A percentile compares a stretch with the other conserved stretches of the same genome.
phyloP scores from a whole-genome alignment of 2,329 filamentous ascomycete species.

The Colletotrichum simmondsii region DNA sequence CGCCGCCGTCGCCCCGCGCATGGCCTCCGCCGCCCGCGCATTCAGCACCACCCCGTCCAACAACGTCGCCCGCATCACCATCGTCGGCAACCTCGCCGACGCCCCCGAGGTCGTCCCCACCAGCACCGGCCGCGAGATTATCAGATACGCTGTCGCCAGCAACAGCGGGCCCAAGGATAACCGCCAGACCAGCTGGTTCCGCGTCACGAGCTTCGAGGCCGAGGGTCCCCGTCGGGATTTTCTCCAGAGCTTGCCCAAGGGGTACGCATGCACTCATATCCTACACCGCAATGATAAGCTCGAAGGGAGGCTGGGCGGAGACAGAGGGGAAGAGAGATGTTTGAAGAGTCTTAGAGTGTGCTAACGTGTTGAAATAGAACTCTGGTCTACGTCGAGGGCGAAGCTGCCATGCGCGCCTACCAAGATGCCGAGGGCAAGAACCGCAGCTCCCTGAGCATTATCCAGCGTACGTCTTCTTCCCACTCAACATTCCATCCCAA shows the following conservation, averaged over 20 bases:
- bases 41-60: constrained; percentile 80
- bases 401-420: constrained; percentile 75
- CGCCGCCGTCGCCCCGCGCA: constrained; percentile 58
- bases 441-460: constrained; percentile 72
- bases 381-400: constrained; percentile 85
- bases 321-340: neutral
- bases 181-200: constrained; percentile 87
- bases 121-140: constrained; percentile 75
- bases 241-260: constrained; percentile 81
- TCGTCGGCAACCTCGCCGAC: constrained; percentile 86
- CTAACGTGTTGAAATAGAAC: constrained; percentile 48
- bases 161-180: constrained; percentile 75
- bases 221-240: constrained; percentile 78
- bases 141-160: constrained; percentile 82
- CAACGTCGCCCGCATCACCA: constrained; percentile 80
- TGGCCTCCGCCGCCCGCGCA: constrained; percentile 64
- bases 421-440: constrained; percentile 78
- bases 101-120: constrained; percentile 81
- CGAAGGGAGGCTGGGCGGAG: neutral
- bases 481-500: too few species aligned
- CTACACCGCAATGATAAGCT: neutral
- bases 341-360: neutral
- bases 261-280: constrained; percentile 64
- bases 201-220: constrained; percentile 75
- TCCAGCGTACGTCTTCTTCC: constrained; percentile 78